Conservation (phyloP, 176 grass and related monocot genomes). For the Microstegium vimineum region DNA sequence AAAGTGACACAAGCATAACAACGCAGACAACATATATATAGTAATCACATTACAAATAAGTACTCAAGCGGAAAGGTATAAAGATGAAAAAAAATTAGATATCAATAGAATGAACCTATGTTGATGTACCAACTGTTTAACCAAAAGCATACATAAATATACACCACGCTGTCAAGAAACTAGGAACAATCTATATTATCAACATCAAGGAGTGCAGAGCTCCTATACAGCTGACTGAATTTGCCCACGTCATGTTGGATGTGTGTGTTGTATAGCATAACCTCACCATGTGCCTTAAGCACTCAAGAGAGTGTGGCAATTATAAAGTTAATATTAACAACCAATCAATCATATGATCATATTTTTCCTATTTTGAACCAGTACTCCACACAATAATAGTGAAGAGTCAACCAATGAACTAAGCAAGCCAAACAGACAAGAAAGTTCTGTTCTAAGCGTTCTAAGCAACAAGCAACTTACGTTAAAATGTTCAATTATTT, state of each 20-base stretch:
- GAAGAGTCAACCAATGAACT: neutral
- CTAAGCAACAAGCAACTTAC: conserved; percentile 51
- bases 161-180: neutral
- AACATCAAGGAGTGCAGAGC: neutral
- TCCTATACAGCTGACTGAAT: neutral
- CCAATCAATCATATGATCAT: neutral
- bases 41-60: conserved; percentile 21
- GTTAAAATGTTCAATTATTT: conserved; percentile 87
- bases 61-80: neutral
- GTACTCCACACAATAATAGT: neutral
- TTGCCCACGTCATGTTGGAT: neutral
- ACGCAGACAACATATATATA: neutral
- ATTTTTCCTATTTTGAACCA: neutral
- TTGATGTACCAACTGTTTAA: neutral
- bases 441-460: neutral
- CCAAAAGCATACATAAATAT: neutral
- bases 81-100: neutral
- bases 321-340: neutral
- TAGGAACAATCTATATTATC: neutral
- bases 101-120: conserved; percentile 7
- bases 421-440: neutral
- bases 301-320: neutral
- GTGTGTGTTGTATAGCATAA: neutral
- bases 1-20: conserved; percentile 31
- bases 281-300: neutral